These are phyloP conservation scores for Arthromyces matolae DNA, from an alignment of 768 basidiomycete species.

Conservation along the genomic window DNA sequence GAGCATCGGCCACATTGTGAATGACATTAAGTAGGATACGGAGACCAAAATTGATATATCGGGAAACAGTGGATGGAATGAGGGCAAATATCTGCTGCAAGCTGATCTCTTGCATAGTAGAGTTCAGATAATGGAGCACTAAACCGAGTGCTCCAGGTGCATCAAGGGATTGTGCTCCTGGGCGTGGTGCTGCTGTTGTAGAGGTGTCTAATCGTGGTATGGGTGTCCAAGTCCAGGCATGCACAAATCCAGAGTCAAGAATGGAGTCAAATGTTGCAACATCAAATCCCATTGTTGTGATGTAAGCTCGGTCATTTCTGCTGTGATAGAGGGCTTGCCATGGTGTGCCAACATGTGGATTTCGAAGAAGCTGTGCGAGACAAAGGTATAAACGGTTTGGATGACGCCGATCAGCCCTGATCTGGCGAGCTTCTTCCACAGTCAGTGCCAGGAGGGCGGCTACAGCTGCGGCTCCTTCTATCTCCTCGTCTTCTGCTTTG, in stretches of 20 bases:
- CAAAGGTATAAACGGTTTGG: slow-evolving; percentile 22
- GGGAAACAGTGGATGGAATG: slow-evolving; percentile 32
- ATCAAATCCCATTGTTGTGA: slow-evolving; percentile 31
- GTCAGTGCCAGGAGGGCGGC: not conserved
- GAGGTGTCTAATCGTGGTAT: too few relatives aligned
- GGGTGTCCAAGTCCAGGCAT: slow-evolving; percentile 10
- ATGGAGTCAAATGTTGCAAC: slow-evolving; percentile 25
- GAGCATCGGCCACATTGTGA: slow-evolving; percentile 23
- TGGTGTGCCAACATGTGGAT: slow-evolving; percentile 17
- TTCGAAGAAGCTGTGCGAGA: slow-evolving; percentile 26
- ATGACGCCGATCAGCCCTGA: not conserved
- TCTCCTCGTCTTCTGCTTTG: not conserved
- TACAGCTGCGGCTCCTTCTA: not conserved
- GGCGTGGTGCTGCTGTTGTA: slow-evolving; percentile 27
- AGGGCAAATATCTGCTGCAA: slow-evolving; percentile 42
- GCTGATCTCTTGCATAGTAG: slow-evolving; percentile 34
- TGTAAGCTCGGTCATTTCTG: slow-evolving; percentile 25
- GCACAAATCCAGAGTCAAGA: slow-evolving; percentile 25
- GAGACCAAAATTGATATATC: slow-evolving; percentile 32
- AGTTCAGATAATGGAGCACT: too few relatives aligned
- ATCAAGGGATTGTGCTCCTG: slow-evolving; percentile 28
- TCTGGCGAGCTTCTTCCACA: not conserved
- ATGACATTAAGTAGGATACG: slow-evolving; percentile 29
- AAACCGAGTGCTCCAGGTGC: slow-evolving; percentile 40
- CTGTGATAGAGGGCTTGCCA: not conserved